Conservation (phyloP, 2,329 filamentous ascomycete species). For the Sphaerulina vaccinii region DNA sequence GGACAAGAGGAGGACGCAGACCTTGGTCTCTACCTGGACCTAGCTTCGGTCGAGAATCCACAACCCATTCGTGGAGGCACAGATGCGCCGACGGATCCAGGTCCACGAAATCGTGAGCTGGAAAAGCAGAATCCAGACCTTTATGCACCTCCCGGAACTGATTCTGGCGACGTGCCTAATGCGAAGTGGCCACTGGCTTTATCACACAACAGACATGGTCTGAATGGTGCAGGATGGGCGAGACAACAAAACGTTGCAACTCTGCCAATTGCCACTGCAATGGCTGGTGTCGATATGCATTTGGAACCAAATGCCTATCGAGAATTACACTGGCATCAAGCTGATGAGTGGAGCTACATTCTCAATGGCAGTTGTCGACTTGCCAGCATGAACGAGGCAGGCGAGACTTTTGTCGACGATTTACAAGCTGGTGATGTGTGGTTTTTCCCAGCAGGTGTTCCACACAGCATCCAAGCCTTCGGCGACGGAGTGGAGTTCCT, state of each 20-base stretch:
- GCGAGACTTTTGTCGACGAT: constrained; percentile 36
- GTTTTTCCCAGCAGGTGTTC: constrained; percentile 54
- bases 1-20: constrained; percentile 41
- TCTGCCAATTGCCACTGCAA: constrained; percentile 42
- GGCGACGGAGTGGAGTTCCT: constrained; percentile 59
- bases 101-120: constrained; percentile 36
- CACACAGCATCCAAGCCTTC: constrained; percentile 41
- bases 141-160: constrained; percentile 41
- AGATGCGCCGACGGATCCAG: constrained; percentile 42
- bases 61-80: constrained; percentile 42
- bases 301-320: constrained; percentile 35
- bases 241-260: constrained; percentile 43
- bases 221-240: constrained; percentile 43
- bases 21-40: constrained; percentile 42
- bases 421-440: constrained; percentile 51
- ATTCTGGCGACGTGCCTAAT: constrained; percentile 41
- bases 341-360: constrained; percentile 36
- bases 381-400: constrained; percentile 34
- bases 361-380: constrained; percentile 35
- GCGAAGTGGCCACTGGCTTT: constrained; percentile 44
- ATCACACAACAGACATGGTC: constrained; percentile 43
- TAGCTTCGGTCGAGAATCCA: constrained; percentile 41
- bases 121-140: constrained; percentile 44
- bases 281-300: constrained; percentile 47
- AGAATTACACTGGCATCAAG: constrained; percentile 39